Evolutionary conservation across 352 stramenopile genomes (phyloP).

Genomic region (Nothophytophthora sp.): DNA sequence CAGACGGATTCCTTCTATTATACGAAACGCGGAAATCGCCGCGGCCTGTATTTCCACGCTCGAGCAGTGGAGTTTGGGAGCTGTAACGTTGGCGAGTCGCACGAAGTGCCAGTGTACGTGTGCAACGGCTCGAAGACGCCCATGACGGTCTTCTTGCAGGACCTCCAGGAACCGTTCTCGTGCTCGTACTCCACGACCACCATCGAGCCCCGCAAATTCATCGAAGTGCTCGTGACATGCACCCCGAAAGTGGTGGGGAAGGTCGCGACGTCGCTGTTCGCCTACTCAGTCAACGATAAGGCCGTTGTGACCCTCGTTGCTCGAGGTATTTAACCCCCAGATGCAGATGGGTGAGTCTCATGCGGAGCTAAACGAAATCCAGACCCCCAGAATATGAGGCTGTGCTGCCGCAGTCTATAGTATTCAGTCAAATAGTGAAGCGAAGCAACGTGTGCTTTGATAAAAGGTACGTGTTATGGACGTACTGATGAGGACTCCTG

Average conservation of each 20-base stretch:
- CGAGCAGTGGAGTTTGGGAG: constrained; percentile 82
- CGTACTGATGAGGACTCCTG: constrained; percentile 24
- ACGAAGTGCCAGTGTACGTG: constrained; percentile 83
- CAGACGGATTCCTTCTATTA: constrained; percentile 89
- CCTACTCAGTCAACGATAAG: constrained; percentile 80
- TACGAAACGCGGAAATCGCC: constrained; percentile 74
- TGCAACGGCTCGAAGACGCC: constrained; percentile 82
- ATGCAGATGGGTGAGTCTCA: too few relatives aligned
- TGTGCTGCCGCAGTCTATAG: constrained; percentile 30
- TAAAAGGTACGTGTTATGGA: constrained; percentile 18
- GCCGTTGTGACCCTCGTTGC: constrained; percentile 79
- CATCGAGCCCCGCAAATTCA: constrained; percentile 84
- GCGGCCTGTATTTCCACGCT: constrained; percentile 82
- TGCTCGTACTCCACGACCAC: constrained; percentile 77
- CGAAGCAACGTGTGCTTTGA: too few relatives aligned
- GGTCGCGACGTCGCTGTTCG: constrained; percentile 79
- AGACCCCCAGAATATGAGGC: too few relatives aligned
- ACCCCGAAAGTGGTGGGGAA: constrained; percentile 78
- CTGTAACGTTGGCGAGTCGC: constrained; percentile 68
- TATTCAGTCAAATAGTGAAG: too few relatives aligned
- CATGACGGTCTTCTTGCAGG: constrained; percentile 86
- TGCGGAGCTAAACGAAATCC: too few relatives aligned
- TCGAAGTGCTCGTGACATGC: constrained; percentile 80
- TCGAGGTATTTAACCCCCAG: constrained; percentile 55
- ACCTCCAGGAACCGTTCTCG: constrained; percentile 74